Evolutionary conservation across 495 filamentous ascomycete species (phyloP), one percentile per base, ranked within the genome.

Genomic region (Trichoderma reesei): DNA sequence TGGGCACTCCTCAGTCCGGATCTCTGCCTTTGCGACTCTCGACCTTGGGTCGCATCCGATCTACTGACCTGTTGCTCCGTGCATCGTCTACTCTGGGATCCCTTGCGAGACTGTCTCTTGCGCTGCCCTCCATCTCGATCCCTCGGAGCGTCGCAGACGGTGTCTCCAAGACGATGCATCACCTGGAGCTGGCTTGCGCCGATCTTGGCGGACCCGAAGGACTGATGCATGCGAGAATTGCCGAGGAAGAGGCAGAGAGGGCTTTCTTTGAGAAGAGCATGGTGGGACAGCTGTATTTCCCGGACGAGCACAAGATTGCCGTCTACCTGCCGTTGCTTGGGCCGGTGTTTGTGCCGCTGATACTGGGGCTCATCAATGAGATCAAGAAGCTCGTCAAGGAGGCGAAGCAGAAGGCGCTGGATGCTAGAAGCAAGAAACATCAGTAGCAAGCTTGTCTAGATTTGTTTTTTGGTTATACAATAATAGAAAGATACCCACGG

Each of bases 221-320:
- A 2, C 78, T 98, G 41, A 85, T 85, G 61, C 86, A 90, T 71
- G 92, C 92, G 1, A 80, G 88, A 8, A 86, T 92, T 16, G 95
- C 95, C 6, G 92, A 96, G 72, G 82, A 81, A 3, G 90, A 95
- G 69, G 94, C 91, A 0, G 95, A 98, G 75, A 87, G 88, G 61
- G 94, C 92, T 3, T 98, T 98, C 74, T 98, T 98, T 69, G 95
- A 98, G 78, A 96, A 95, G 74, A 95, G 89, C 70, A 98, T 98
- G 94, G 94, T 98, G 48, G 94, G 94, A 1, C 94, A 98, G 76
- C 87, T 97, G 36, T 66, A 97, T 90, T 83, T 98, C 91, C 94
- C 94, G 2, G 95, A 98, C 70, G 94, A 98, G 75, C 94, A 98
- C 71, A 98, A 98, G 75, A 83, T 98, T n/a, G 95, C 94, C 0